Evolutionary conservation across 2,329 filamentous ascomycete species (phyloP), one percentile per base, ranked within the genome.

Genomic region (Akanthomyces uredinophilus): DNA sequence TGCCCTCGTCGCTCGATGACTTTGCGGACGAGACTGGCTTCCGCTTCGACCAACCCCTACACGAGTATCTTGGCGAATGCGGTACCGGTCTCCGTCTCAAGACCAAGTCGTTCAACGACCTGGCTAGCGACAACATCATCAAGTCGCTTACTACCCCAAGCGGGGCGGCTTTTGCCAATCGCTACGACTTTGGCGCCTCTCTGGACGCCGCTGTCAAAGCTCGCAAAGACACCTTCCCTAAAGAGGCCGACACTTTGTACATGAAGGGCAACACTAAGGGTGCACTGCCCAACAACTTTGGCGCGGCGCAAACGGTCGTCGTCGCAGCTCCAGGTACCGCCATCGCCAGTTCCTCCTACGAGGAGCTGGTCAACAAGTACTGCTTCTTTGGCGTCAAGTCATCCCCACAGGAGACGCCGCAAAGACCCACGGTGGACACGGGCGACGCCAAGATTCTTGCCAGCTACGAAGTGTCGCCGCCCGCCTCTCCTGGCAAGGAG

Each of bases 291-390:
- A 66, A 71, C 69, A 69, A 70, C 70, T 65, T 59, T 50, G 67
- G 61, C 63, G 66, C 64, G n/a, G 67, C 60, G n/a, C 63, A 63
- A 27, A 55, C 64, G 5, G 64, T 66, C n/a, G 32, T 63, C 20
- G 58, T 47, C 37, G 58, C 66, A 35, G 41, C 66, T 52, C 70
- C 75, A 60, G 71, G 75, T 64, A 77, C 77, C 62, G 73, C 85
- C 75, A 71, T 96, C 67, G 86, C 93, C 64, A 96, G 92, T 66
- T 87, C 91, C 64, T 93, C 94, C 64, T 98, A 99, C 75, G 91
- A 96, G 78, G 95, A 99, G 78, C 85, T 99, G 67, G 90, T 99
- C 76, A 93, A 96, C 81, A 97, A 96, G 81, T 99, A 96, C 83
- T 99, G 95, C 84, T 99, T 98, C 86, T 88, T 87, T 79, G 83